Evolutionary conservation across 768 basidiomycete genomes (phyloP), one percentile per base, ranked within the genome.

Genomic region (Mycena haematopus): DNA sequence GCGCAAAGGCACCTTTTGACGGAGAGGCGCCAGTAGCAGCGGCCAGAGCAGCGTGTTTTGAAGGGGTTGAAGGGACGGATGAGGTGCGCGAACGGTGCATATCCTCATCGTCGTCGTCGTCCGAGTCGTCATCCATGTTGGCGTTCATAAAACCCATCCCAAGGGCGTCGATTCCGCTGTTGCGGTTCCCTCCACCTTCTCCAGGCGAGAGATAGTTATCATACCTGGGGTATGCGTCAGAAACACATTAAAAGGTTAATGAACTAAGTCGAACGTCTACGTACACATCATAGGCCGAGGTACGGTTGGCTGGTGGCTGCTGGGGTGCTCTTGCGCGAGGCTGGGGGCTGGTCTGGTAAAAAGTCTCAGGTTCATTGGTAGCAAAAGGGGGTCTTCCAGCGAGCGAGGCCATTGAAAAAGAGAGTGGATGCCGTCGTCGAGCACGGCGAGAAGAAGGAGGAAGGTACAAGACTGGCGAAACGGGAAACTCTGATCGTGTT

Each of bases 251-350:
- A 42, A 35, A 38, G 55, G 54, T 10, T 44, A 36, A 53, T 62
- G 58, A 29, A 33, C n/a, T n/a, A n/a, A n/a, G n/a, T n/a, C 56
- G 25, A 50, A 21, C 19, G 50, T 33, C 31, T 49, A 82, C 89
- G 38, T 76, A 93, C 91, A 90, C 62, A 73, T 86, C 85, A 73
- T 89, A 87, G 57, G 84, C 85, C 36, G 88, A 88, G 27, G 83
- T 77, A 62, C 87, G 77, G 65, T 86, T 79, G 31, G 79, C 77
- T 55, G 82, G 75, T 47, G 76, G 78, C 72, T 78, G 76, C 67
- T 77, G 77, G 0, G 78, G 78, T 52, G 75, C 76, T 5, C 62
- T 53, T 5, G 24, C 27, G 31, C 62, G 66, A 22, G 58, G 55
- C 40, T 67, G 66, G 27, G 65, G 65, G 33, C 78, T 75, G 17